phyloP scores from a whole-genome alignment of 495 filamentous ascomycete species.

The Hypoxylon trugodes region DNA sequence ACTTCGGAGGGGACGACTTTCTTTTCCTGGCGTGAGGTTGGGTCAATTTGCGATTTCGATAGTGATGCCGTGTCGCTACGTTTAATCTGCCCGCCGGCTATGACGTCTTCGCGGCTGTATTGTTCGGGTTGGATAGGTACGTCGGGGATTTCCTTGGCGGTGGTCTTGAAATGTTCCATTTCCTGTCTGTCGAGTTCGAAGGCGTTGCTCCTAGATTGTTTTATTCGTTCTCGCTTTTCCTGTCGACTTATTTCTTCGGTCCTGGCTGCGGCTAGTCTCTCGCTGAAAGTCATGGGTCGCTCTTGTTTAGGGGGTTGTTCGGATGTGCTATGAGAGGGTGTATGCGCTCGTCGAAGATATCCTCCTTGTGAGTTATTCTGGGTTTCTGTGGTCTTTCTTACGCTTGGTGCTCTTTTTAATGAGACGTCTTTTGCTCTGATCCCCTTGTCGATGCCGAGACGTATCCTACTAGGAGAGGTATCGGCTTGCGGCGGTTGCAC shows the following conservation, averaged over 20 bases:
- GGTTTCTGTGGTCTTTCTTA: slow-evolving; percentile 45
- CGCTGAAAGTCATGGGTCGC: slow-evolving; percentile 79
- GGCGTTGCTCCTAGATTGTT: slow-evolving; percentile 69
- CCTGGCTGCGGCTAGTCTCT: slow-evolving; percentile 77
- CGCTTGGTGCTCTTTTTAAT: slow-evolving; percentile 73
- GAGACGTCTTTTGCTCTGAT: slow-evolving; percentile 84
- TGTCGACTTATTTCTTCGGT: slow-evolving; percentile 64
- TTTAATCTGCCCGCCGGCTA: slow-evolving; percentile 55
- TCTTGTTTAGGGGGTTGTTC: slow-evolving; percentile 38
- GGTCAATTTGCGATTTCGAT: slow-evolving; percentile 28
- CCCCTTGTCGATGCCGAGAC: slow-evolving; percentile 91
- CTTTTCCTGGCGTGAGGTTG: slow-evolving; percentile 22
- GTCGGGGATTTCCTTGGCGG: slow-evolving; percentile 63
- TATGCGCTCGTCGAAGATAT: slow-evolving; percentile 55
- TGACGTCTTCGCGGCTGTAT: slow-evolving; percentile 71
- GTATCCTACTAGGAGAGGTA: slow-evolving; percentile 79
- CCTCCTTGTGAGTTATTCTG: slow-evolving; percentile 43
- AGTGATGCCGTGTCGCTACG: slow-evolving; percentile 63
- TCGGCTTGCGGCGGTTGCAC: slow-evolving; percentile 56
- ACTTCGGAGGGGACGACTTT: slow-evolving; percentile 41
- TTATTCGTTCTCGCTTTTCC: slow-evolving; percentile 62
- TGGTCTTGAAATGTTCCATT: slow-evolving; percentile 69
- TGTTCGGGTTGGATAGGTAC: slow-evolving; percentile 56
- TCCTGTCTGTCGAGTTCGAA: slow-evolving; percentile 75
- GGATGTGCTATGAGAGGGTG: slow-evolving; percentile 36